Evolutionary conservation across 2,329 filamentous ascomycete genomes (phyloP).

Genomic region (Ophiosphaerella narmari): DNA sequence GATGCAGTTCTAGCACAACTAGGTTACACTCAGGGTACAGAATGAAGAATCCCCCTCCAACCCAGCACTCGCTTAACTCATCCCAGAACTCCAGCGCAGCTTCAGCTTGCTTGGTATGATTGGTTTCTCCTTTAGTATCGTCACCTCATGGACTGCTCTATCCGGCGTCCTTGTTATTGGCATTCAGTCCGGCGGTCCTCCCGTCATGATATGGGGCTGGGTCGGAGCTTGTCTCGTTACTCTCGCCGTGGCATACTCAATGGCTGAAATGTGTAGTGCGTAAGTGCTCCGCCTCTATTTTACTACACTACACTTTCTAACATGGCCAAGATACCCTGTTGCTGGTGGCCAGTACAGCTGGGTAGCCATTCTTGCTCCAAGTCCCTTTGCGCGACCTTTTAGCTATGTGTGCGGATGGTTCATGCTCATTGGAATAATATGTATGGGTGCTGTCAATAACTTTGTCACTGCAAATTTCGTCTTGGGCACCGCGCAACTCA

Average conservation of each 20-base stretch:
- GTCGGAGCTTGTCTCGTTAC: slow-evolving; percentile 57
- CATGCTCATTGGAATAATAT: slow-evolving; percentile 49
- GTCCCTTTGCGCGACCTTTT: slow-evolving; percentile 39
- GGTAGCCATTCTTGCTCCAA: slow-evolving; percentile 62
- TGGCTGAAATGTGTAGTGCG: slow-evolving; percentile 63
- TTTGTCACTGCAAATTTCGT: slow-evolving; percentile 61
- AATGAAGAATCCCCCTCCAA: not conserved
- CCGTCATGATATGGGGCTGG: slow-evolving; percentile 64
- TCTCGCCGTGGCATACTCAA: slow-evolving; percentile 60
- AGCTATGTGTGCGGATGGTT: slow-evolving; percentile 49
- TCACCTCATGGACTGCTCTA: slow-evolving; percentile 63
- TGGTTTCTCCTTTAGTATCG: slow-evolving; percentile 63
- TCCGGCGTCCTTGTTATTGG: slow-evolving; percentile 62
- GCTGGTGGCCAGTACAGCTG: slow-evolving; percentile 63
- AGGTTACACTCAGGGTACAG: slow-evolving; percentile 47
- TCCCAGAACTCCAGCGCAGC: slow-evolving; percentile 59
- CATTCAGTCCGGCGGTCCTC: slow-evolving; percentile 60
- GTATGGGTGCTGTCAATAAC: slow-evolving; percentile 61
- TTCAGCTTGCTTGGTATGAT: slow-evolving; percentile 63
- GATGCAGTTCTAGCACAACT: slow-evolving; percentile 48
- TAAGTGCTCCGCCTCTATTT: slow-evolving; percentile 4
- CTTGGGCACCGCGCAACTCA: slow-evolving; percentile 59
- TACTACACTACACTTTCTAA: no score
- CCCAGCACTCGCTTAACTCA: slow-evolving; percentile 1
- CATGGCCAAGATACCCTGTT: slow-evolving; percentile 51